Conservation (phyloP, 495 filamentous ascomycete species). For the Penicillium turbatum region DNA sequence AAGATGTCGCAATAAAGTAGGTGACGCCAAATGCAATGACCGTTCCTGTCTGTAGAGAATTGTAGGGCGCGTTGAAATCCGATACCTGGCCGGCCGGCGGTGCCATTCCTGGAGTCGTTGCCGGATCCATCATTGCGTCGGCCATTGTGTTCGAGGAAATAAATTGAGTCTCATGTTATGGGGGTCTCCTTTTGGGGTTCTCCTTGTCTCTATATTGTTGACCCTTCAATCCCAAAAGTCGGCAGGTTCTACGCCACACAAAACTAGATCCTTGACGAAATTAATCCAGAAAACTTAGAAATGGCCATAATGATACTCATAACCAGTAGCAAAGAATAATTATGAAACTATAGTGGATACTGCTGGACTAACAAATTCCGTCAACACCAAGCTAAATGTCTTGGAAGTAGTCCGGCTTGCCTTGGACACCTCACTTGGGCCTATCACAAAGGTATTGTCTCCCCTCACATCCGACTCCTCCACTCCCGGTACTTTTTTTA, state of each 20-base stretch:
- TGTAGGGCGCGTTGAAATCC: slow-evolving; percentile 16
- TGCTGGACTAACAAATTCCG: not conserved
- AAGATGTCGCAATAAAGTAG: not conserved
- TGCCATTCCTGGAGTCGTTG: slow-evolving; percentile 16
- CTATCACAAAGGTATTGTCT: not conserved
- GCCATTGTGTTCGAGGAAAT: not conserved
- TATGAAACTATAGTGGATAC: not conserved
- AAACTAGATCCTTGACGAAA: not conserved
- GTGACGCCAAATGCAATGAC: slow-evolving; percentile 15
- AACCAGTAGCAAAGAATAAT: not conserved
- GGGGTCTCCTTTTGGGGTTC: not conserved
- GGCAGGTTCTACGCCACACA: not conserved
- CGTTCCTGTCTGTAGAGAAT: slow-evolving; percentile 19
- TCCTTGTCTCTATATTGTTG: not conserved
- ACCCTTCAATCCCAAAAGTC: not conserved
- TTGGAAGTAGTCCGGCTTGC: not conserved
- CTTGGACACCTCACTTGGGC: not conserved
- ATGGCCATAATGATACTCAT: not conserved
- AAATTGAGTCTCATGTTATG: not conserved
- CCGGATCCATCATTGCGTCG: not conserved
- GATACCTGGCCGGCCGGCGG: slow-evolving; percentile 18
- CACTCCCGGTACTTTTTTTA: not conserved
- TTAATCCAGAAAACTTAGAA: not conserved
- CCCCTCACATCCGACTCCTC: not conserved
- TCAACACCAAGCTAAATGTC: not conserved